Evolutionary conservation across 768 basidiomycete genomes (phyloP), one percentile per base, ranked within the genome.

Genomic region (Stropharia rugosoannulata): DNA sequence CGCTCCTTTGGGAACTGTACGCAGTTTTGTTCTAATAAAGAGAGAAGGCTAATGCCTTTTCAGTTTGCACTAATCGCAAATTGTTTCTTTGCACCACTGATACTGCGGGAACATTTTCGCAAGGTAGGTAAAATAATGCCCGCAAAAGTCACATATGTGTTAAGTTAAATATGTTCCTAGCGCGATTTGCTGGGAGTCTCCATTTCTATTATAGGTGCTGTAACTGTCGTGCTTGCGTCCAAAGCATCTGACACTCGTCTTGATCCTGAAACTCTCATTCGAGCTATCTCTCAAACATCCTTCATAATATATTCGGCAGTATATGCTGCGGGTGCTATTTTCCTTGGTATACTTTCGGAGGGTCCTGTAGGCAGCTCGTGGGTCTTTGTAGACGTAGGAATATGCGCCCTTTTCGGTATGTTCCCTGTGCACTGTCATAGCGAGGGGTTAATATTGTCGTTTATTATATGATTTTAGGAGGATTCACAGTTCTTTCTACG

Each of bases 21-120:
- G 86, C 37, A 1, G n/a, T 29, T 44, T 39, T 36, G 4, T 5
- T 72, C 41, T 61, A 62, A 46, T 43, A 44, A 29, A 13, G 13
- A 40, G 45, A 27, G 15, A 56, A 49, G 18, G 22, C 57, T 57
- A 51, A 15, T 18, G 12, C 25, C 53, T 19, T 57, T 43, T 4
- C 27, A 93, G 86, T 90, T 93, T 69, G 93, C 94, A 2, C 77
- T 98, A n/a, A 86, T 96, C 56, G 93, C 96, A 12, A 98, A 98
- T 68, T 98, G 95, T 65, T 78, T 95, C 39, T 94, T 98, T 60
- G 93, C 95, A 1, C 96, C 96, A 13, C 63, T 93, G 2, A 81
- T 98, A 65, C 79, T 93, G 9, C 78, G 83, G 8, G 93, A 98
- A 72, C 81, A 80, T 5, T 95, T 99, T 67, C 86, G 88, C 36